phyloP scores from a whole-genome alignment of 441 rosid species.

The Pelargonium citronellum region DNA sequence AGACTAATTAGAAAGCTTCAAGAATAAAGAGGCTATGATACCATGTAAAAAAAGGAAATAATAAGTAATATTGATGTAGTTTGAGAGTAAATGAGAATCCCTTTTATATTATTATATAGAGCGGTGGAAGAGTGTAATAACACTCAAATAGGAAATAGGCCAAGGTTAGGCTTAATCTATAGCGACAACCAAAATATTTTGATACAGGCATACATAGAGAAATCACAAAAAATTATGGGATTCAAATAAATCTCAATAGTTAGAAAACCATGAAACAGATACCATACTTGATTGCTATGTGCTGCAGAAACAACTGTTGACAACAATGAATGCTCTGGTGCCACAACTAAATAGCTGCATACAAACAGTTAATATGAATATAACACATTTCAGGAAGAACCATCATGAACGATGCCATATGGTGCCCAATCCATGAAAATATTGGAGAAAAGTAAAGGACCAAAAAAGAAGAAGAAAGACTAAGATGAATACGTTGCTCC shows the following conservation, averaged over 20 bases:
- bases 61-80: too few relatives aligned
- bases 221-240: too few relatives aligned
- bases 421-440: not conserved
- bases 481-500: conserved; percentile 72
- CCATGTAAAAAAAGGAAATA: too few relatives aligned
- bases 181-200: too few relatives aligned
- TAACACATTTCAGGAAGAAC: conserved; percentile 15
- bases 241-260: not conserved
- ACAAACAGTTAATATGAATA: conserved; percentile 12
- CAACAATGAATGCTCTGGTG: conserved; percentile 75
- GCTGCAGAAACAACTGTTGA: conserved; percentile 46
- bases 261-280: conserved; percentile 14
- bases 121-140: too few relatives aligned
- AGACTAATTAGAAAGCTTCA: too few relatives aligned
- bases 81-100: too few relatives aligned
- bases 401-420: not conserved
- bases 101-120: too few relatives aligned
- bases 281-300: conserved; percentile 47
- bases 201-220: too few relatives aligned
- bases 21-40: too few relatives aligned
- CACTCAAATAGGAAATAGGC: too few relatives aligned
- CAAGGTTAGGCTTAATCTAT: too few relatives aligned
- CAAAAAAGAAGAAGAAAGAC: conserved; percentile 10
- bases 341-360: conserved; percentile 87
- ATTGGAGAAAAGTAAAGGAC: conserved; percentile 4